Conservation (phyloP, 2,329 filamentous ascomycete genomes). For the Aspergillus sp. region DNA sequence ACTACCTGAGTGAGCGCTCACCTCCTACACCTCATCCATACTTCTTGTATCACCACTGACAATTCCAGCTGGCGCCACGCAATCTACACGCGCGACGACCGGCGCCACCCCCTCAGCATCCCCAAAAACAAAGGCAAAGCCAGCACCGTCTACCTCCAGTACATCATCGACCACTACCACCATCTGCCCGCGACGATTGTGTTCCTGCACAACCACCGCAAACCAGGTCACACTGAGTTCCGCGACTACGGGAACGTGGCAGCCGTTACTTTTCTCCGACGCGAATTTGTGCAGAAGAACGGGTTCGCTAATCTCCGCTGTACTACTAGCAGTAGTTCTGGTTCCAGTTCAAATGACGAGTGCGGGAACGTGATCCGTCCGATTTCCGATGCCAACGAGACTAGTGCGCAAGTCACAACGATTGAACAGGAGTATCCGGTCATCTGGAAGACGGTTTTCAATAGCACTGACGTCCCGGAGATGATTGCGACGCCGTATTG, state of each 20-base stretch:
- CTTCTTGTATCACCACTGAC: background rate
- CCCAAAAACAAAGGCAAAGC: constrained; percentile 46
- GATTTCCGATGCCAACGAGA: constrained; percentile 19
- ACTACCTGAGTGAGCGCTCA: constrained; percentile 36
- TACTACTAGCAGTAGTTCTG: background rate
- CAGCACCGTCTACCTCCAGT: constrained; percentile 48
- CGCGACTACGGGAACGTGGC: constrained; percentile 55
- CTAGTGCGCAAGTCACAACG: constrained; percentile 13
- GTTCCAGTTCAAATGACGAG: background rate
- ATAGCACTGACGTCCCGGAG: constrained; percentile 46
- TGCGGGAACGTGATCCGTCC: constrained; percentile 35
- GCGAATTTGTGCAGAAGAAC: constrained; percentile 51
- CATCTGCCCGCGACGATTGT: constrained; percentile 53
- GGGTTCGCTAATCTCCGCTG: constrained; percentile 64
- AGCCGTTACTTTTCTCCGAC: constrained; percentile 50
- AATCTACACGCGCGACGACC: constrained; percentile 45
- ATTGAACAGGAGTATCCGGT: constrained; percentile 32
- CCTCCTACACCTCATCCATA: too few relatives aligned
- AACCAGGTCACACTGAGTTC: constrained; percentile 59
- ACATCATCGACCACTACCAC: constrained; percentile 49
- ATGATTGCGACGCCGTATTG: constrained; percentile 60
- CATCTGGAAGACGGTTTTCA: constrained; percentile 32
- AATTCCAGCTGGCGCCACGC: constrained; percentile 44
- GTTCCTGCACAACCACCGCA: constrained; percentile 60
- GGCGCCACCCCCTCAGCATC: constrained; percentile 23